These are phyloP conservation scores for Chalciporus sphaerocephalus DNA, from an alignment of 768 basidiomycete species.

Conservation along the genomic window DNA sequence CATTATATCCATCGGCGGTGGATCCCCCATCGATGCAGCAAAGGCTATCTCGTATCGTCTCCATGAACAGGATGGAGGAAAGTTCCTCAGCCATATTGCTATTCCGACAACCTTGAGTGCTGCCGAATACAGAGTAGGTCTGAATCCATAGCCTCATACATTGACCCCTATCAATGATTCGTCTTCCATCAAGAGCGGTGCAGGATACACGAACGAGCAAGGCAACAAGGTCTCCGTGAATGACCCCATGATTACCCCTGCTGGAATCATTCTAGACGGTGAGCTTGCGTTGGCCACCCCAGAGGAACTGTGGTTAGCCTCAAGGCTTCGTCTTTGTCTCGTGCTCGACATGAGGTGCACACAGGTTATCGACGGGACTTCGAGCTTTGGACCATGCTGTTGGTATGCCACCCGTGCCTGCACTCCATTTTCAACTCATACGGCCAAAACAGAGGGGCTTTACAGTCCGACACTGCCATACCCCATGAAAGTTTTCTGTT, in stretches of 20 bases:
- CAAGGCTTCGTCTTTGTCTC: conserved; percentile 4
- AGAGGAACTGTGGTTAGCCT: conserved; percentile 60
- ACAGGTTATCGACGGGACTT: conserved; percentile 74
- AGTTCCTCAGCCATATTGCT: conserved; percentile 61
- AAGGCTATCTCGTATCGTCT: conserved; percentile 67
- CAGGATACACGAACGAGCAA: conserved; percentile 67
- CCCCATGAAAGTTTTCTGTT: conserved; percentile 61
- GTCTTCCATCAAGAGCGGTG: conserved; percentile 44
- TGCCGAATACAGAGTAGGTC: conserved; percentile 63
- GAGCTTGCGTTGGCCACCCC: conserved; percentile 71
- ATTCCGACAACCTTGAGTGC: conserved; percentile 81
- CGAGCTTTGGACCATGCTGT: conserved; percentile 78
- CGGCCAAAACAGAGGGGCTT: conserved; percentile 43
- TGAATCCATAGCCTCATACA: neutral
- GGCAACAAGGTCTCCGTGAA: conserved; percentile 57
- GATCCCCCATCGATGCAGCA: conserved; percentile 74
- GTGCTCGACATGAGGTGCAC: conserved; percentile 10
- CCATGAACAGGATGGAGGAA: conserved; percentile 51
- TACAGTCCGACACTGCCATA: conserved; percentile 53
- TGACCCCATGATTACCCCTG: conserved; percentile 57
- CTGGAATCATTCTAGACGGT: conserved; percentile 74
- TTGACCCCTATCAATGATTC: conserved; percentile 1
- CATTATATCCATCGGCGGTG: conserved; percentile 73
- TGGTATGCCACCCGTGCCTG: conserved; percentile 37
- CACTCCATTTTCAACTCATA: neutral